phyloP scores from a whole-genome alignment of 805 yeast genomes.

The Schwanniomyces yamadae region DNA sequence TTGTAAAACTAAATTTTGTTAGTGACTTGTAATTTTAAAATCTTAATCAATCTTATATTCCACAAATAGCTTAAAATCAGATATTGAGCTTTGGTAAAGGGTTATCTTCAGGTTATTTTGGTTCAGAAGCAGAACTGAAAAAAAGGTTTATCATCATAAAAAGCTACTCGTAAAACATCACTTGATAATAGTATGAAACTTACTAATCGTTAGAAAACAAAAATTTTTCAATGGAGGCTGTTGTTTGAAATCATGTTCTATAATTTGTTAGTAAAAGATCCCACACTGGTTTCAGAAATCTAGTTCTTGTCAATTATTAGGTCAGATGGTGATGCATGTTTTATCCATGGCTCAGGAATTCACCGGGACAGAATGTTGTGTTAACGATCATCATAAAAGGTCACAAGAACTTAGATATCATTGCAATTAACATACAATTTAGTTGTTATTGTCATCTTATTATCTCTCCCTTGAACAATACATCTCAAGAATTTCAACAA shows the following conservation, averaged over 20 bases:
- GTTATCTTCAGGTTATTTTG: slow-evolving; percentile 69
- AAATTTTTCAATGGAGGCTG: not conserved
- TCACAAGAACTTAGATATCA: too few species aligned
- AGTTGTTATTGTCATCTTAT: too few species aligned
- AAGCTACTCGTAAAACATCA: slow-evolving; percentile 11
- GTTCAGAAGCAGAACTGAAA: slow-evolving; percentile 99
- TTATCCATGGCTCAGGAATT: slow-evolving; percentile 75
- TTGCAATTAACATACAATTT: too few species aligned
- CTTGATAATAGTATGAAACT: slow-evolving; percentile 2
- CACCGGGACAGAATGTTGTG: slow-evolving; percentile 45
- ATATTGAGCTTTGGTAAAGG: slow-evolving; percentile 48
- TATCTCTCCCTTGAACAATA: too few species aligned
- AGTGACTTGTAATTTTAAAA: too few species aligned
- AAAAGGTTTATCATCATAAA: slow-evolving; percentile 59
- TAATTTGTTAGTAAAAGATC: slow-evolving; percentile 2
- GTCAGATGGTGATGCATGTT: slow-evolving; percentile 99
- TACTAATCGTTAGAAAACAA: not conserved
- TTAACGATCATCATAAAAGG: slow-evolving; percentile 25
- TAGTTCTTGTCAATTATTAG: not conserved
- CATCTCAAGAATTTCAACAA: too few species aligned
- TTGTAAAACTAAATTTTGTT: too few species aligned
- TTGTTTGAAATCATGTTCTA: not conserved
- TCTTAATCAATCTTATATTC: too few species aligned
- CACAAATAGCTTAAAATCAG: slow-evolving; percentile 15
- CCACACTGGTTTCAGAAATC: not conserved